Evolutionary conservation across 176 grass and related monocot species (phyloP).

Genomic region (Areca catechu): DNA sequence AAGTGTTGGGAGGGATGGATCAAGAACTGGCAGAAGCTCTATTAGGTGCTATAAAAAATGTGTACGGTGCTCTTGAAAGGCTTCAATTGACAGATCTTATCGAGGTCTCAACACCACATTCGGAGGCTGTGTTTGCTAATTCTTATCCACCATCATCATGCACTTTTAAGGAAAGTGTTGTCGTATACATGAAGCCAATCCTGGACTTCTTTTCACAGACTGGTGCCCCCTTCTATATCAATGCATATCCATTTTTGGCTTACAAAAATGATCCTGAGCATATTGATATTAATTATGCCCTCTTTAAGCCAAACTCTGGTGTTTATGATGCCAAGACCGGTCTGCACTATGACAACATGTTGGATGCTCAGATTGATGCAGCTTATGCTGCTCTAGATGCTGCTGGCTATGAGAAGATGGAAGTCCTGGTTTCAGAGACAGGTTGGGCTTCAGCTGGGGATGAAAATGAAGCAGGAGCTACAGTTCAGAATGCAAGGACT

Average conservation of each 20-base stretch:
- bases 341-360: constrained; percentile 98
- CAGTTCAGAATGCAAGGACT: constrained; percentile 73
- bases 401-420: constrained; percentile 77
- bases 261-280: constrained; percentile 70
- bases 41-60: constrained; percentile 66
- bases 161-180: constrained; percentile 61
- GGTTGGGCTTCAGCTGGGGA: constrained; percentile 89
- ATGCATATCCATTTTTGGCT: constrained; percentile 94
- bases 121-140: constrained; percentile 68
- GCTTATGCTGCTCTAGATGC: constrained; percentile 78
- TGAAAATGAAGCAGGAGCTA: constrained; percentile 63
- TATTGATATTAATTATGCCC: constrained; percentile 93
- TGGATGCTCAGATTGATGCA: constrained; percentile 98
- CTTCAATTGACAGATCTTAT: constrained; percentile 52
- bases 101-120: constrained; percentile 72
- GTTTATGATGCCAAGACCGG: constrained; percentile 62
- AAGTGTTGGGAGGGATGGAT: constrained; percentile 75
- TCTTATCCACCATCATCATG: constrained; percentile 89
- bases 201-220: constrained; percentile 62
- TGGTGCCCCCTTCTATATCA: constrained; percentile 71
- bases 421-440: constrained; percentile 85
- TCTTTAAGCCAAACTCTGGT: constrained; percentile 72
- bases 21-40: constrained; percentile 51
- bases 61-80: constrained; percentile 61
- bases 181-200: constrained; percentile 72